Evolutionary conservation across 1,139 yeast species (phyloP).

Genomic region (Taphrina communis): DNA sequence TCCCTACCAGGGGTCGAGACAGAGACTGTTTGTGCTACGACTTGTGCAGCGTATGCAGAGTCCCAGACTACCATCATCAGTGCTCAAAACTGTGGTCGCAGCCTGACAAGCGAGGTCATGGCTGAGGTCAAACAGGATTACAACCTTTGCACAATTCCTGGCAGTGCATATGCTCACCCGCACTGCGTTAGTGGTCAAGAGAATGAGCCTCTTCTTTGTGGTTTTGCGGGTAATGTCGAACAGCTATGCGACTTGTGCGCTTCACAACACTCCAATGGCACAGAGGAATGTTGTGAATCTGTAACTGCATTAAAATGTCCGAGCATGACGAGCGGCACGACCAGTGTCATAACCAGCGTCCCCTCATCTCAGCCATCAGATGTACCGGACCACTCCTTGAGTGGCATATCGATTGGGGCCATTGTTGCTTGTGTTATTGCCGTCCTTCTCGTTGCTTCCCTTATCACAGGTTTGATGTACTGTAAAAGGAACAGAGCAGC

Average conservation of each 20-base stretch:
- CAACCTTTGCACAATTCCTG: conserved; percentile 38
- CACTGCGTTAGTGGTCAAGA: conserved; percentile 35
- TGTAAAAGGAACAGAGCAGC: background rate
- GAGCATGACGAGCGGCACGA: background rate
- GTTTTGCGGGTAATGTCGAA: conserved; percentile 26
- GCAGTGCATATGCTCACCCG: conserved; percentile 17
- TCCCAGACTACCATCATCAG: conserved; percentile 21
- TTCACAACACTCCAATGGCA: conserved; percentile 22
- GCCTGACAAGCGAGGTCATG: conserved; percentile 10
- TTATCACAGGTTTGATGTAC: background rate
- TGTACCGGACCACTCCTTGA: background rate
- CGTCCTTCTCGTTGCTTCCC: background rate
- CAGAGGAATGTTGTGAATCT: conserved; percentile 14
- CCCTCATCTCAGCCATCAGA: background rate
- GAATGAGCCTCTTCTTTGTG: conserved; percentile 32
- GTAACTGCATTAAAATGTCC: background rate
- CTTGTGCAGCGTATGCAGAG: conserved; percentile 35
- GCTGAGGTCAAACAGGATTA: conserved; percentile 32
- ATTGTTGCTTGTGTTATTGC: background rate
- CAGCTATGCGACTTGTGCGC: conserved; percentile 34
- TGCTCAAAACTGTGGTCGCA: conserved; percentile 11
- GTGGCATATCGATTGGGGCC: background rate
- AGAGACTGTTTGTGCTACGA: conserved; percentile 39
- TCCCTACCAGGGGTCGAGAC: background rate
- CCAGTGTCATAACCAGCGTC: background rate